Percentiles rank a stretch among this genome's conserved stretches.
Conservation (phyloP, 345 rosid genomes). For the Moricandia arvensis region DNA sequence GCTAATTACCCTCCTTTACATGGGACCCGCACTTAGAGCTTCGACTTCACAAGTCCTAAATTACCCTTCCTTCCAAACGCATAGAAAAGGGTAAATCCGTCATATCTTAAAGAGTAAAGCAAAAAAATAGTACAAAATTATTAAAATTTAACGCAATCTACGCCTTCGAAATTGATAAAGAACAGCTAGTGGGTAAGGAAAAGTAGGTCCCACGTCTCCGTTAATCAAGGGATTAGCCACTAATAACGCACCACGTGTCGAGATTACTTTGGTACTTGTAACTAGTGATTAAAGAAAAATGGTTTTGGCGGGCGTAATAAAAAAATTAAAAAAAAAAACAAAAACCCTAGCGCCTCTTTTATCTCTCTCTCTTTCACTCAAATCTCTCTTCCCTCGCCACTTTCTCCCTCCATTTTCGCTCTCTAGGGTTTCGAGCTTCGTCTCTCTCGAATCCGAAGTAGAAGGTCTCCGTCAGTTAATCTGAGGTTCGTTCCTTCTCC, state of each 20-base stretch:
- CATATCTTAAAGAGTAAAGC: background rate
- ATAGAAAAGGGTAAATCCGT: background rate
- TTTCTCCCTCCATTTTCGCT: conserved; percentile 32
- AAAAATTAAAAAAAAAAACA: conserved; percentile 43
- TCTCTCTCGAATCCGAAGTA: conserved; percentile 3
- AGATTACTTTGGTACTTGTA: conserved; percentile 5
- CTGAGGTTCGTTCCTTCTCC: conserved; percentile 24
- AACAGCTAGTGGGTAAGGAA: conserved; percentile 11
- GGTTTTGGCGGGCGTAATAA: conserved; percentile 71
- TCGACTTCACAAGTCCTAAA: background rate
- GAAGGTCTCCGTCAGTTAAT: conserved; percentile 5
- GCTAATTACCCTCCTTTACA: conserved; percentile 15
- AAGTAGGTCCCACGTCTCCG: conserved; percentile 19
- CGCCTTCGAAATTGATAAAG: conserved; percentile 38
- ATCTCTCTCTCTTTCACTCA: conserved; percentile 8
- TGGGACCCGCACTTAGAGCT: background rate
- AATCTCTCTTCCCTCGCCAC: conserved; percentile 17
- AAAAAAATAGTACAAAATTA: no score
- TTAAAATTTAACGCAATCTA: conserved; percentile 30
- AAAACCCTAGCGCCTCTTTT: conserved; percentile 62
- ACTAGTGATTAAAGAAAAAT: conserved; percentile 4
- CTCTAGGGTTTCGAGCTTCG: conserved; percentile 20
- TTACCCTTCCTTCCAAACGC: background rate
- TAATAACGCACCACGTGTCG: conserved; percentile 41
- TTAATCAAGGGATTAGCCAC: conserved; percentile 6